These are phyloP conservation scores for Aspergillus udagawae DNA, from an alignment of 2,329 filamentous ascomycete species.

Conservation along the genomic window DNA sequence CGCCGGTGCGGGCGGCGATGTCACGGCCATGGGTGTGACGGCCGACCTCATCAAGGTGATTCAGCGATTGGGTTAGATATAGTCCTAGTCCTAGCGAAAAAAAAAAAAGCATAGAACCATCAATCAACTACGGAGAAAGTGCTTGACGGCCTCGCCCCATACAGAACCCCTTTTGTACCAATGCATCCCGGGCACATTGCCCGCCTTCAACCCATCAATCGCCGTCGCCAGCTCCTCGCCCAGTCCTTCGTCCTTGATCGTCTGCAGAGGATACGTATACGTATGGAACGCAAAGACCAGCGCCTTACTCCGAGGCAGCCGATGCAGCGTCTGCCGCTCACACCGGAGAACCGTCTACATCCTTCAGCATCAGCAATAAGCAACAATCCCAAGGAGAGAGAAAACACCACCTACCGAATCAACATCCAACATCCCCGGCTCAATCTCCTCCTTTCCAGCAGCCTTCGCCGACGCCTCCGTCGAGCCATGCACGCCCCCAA, in stretches of 20 bases:
- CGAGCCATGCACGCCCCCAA: conserved; percentile 31
- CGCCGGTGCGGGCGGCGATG: conserved; percentile 86
- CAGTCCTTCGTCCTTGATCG: conserved; percentile 55
- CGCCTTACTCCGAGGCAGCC: conserved; percentile 51
- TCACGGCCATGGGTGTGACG: conserved; percentile 98
- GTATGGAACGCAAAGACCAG: conserved; percentile 62
- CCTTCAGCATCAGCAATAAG: conserved; percentile 6
- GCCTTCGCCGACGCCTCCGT: conserved; percentile 4
- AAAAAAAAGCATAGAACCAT: too few relatives aligned
- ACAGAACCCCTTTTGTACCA: conserved; percentile 56
- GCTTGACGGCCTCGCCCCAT: conserved; percentile 54
- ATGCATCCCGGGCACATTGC: conserved; percentile 55
- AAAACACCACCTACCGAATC: conserved; percentile 27
- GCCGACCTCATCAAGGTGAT: conserved; percentile 87
- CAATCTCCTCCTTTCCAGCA: conserved; percentile 19
- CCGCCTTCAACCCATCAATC: conserved; percentile 56
- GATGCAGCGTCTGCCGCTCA: conserved; percentile 60
- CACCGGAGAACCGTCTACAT: conserved; percentile 47
- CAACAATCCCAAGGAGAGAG: background rate
- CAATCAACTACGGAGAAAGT: conserved; percentile 40
- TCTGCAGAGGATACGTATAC: conserved; percentile 53
- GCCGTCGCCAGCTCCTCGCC: conserved; percentile 53
- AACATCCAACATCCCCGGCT: conserved; percentile 41
- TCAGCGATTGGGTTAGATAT: conserved; percentile 57
- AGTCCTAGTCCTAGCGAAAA: too few relatives aligned